Percentiles rank a stretch among this genome's conserved stretches.
phyloP scores from a whole-genome alignment of 805 yeast species.

The Metschnikowia drakensbergensis region DNA sequence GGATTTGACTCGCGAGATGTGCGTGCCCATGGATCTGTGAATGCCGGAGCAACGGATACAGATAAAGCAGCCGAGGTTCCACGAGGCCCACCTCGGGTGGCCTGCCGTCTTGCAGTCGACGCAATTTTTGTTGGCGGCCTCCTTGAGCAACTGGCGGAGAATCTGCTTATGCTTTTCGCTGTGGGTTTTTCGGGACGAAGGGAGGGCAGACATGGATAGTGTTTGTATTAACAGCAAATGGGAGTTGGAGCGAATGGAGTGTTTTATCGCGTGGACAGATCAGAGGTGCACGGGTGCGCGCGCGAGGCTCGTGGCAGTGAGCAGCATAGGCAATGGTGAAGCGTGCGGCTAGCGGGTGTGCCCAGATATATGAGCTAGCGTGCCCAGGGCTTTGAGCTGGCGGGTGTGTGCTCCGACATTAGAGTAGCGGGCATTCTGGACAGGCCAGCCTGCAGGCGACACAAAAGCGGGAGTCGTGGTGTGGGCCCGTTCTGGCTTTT shows the following conservation, averaged over 20 bases:
- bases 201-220: constrained; percentile 28
- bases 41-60: constrained; percentile 96
- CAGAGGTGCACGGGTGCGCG: constrained; percentile 11
- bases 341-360: too few relatives aligned
- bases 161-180: constrained; percentile 63
- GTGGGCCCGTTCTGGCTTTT: too few relatives aligned
- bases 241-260: background rate
- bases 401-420: too few relatives aligned
- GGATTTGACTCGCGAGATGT: constrained; percentile 86
- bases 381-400: too few relatives aligned
- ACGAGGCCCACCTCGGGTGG: constrained; percentile 97
- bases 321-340: too few relatives aligned
- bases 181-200: constrained; percentile 43
- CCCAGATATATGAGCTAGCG: too few relatives aligned
- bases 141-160: constrained; percentile 69
- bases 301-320: background rate
- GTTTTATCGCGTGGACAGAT: constrained; percentile 4
- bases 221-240: too few relatives aligned
- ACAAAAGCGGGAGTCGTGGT: too few relatives aligned
- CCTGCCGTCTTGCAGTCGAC: constrained; percentile 88
- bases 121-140: constrained; percentile 72
- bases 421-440: too few relatives aligned
- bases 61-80: constrained; percentile 90
- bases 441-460: too few relatives aligned
- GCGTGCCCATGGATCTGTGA: constrained; percentile 94